These are phyloP conservation scores for Boechera divaricarpa DNA, from an alignment of 345 rosid species.

Conservation along the genomic window DNA sequence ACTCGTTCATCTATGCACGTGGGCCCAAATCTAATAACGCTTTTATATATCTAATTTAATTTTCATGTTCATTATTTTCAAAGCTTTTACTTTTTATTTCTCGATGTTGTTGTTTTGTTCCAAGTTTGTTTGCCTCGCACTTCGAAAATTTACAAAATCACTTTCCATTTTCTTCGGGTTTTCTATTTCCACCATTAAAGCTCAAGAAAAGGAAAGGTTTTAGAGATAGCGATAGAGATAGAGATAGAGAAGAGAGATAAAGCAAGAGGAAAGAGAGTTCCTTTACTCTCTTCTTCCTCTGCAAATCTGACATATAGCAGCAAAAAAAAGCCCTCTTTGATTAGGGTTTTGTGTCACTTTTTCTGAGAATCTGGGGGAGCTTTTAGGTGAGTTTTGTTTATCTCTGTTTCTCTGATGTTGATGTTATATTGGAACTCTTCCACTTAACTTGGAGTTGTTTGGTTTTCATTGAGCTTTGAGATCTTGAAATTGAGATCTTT, in stretches of 20 bases:
- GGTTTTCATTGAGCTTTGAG: background rate
- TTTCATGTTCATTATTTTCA: background rate
- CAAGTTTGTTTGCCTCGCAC: slow-evolving; percentile 44
- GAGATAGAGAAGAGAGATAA: slow-evolving; percentile 34
- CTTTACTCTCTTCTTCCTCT: slow-evolving; percentile 45
- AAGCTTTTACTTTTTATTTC: slow-evolving; percentile 32
- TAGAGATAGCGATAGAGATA: background rate
- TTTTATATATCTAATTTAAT: background rate
- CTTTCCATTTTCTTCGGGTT: slow-evolving; percentile 32
- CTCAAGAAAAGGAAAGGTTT: slow-evolving; percentile 31
- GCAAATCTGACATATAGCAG: slow-evolving; percentile 26
- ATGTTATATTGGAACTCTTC: slow-evolving; percentile 24
- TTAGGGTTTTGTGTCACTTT: slow-evolving; percentile 35
- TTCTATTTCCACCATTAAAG: slow-evolving; percentile 39
- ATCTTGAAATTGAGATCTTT: slow-evolving; percentile 38
- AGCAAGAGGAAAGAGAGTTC: slow-evolving; percentile 18
- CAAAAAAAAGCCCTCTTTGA: slow-evolving; percentile 14
- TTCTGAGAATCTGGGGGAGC: slow-evolving; percentile 14
- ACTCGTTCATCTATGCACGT: slow-evolving; percentile 52
- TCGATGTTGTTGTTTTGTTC: slow-evolving; percentile 16
- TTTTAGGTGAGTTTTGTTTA: slow-evolving; percentile 39
- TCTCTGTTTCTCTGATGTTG: slow-evolving; percentile 42
- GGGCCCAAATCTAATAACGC: slow-evolving; percentile 34
- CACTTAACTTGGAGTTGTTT: slow-evolving; percentile 34
- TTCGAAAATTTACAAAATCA: slow-evolving; percentile 40